Conservation (phyloP, 495 filamentous ascomycete genomes). For the Cladorrhinum samala region DNA sequence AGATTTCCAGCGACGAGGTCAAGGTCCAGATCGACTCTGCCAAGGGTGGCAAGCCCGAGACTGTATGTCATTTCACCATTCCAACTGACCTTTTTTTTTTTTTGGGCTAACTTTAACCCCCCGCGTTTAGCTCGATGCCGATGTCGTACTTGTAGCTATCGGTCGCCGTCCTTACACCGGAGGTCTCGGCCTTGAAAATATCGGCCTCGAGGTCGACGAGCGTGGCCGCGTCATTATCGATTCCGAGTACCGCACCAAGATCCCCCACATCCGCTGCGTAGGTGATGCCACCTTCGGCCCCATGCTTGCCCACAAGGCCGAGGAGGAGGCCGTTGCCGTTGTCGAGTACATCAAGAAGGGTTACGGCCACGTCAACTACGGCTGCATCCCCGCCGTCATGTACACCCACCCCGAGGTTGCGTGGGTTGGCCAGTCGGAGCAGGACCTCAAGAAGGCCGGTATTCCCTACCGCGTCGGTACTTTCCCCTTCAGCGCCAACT, state of each 20-base stretch:
- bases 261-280: conserved; percentile 92
- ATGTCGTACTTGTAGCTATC: conserved; percentile 95
- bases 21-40: conserved; percentile 82
- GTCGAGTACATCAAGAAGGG: conserved; percentile 97
- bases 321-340: conserved; percentile 92
- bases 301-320: conserved; percentile 99
- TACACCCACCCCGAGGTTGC: conserved; percentile 98
- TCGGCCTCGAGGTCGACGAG: conserved; percentile 91
- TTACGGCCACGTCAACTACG: conserved; percentile 98
- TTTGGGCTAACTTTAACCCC: conserved; percentile 6
- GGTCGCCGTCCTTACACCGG: conserved; percentile 91
- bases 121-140: conserved; percentile 71
- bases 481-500: conserved; percentile 98
- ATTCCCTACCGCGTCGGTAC: conserved; percentile 85
- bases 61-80: conserved; percentile 48
- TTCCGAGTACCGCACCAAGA: conserved; percentile 95
- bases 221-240: conserved; percentile 92
- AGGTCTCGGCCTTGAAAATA: conserved; percentile 85
- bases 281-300: conserved; percentile 97
- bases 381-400: conserved; percentile 96
- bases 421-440: conserved; percentile 97
- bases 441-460: conserved; percentile 83
- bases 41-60: conserved; percentile 93
- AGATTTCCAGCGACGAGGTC: conserved; percentile 59
- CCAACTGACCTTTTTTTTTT: neutral